A percentile compares a stretch with the other conserved stretches of the same genome.
These are phyloP conservation scores for Escallonia rubra DNA, from an alignment of 129 eudicot species.

Conservation along the genomic window DNA sequence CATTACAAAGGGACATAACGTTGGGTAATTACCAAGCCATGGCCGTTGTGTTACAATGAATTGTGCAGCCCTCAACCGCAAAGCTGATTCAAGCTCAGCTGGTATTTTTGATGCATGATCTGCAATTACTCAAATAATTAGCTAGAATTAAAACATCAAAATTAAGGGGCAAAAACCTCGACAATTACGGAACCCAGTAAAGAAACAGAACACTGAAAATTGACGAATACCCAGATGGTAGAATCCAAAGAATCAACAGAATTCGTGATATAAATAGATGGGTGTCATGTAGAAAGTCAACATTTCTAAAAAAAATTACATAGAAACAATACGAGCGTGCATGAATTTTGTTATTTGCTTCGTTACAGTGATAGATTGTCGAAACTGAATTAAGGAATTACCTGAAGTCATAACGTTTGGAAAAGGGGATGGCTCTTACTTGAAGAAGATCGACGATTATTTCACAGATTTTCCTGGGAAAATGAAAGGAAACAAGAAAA, in stretches of 20 bases:
- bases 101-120: constrained; percentile 54
- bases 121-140: constrained; percentile 17
- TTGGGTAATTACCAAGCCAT: constrained; percentile 71
- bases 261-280: not conserved
- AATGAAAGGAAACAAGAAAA: too few relatives aligned
- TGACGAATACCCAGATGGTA: not conserved
- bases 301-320: not conserved
- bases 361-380: not conserved
- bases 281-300: not conserved
- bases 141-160: not conserved
- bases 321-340: not conserved
- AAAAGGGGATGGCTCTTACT: too few relatives aligned
- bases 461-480: too few relatives aligned
- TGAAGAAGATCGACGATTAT: too few relatives aligned
- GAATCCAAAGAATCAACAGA: not conserved
- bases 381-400: not conserved
- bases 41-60: constrained; percentile 80
- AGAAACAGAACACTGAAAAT: not conserved
- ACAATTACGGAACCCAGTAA: not conserved
- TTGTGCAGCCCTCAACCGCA: constrained; percentile 67
- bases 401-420: constrained; percentile 10
- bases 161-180: not conserved
- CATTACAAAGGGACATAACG: not conserved
- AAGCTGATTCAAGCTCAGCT: constrained; percentile 82
- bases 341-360: not conserved